phyloP scores from a whole-genome alignment of 441 rosid species.

The Croton setiger region DNA sequence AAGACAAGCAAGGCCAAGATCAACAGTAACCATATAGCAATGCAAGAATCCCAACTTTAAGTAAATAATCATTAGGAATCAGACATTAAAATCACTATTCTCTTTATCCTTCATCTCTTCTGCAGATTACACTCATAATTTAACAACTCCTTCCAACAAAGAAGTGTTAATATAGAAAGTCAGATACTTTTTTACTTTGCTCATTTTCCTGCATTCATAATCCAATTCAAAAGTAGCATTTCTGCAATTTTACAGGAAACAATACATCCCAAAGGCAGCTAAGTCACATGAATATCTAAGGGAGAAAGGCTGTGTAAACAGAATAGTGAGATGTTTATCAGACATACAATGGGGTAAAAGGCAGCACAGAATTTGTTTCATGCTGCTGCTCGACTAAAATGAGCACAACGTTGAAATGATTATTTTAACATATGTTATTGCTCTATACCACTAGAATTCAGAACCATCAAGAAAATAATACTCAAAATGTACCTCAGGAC shows the following conservation, averaged over 20 bases:
- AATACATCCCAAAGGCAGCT: not conserved
- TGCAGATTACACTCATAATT: not conserved
- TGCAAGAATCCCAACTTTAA: not conserved
- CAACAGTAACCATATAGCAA: not conserved
- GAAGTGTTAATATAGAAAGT: not conserved
- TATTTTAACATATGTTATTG: not conserved
- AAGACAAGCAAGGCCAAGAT: not conserved
- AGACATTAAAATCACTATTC: not conserved
- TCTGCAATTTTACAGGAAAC: not conserved
- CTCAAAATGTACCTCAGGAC: slow-evolving; percentile 57
- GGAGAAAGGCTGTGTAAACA: not conserved
- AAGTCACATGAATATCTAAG: slow-evolving; percentile 6
- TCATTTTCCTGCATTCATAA: not conserved
- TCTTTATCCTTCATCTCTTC: not conserved
- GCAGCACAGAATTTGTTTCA: not conserved
- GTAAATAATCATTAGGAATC: not conserved
- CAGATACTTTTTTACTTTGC: not conserved
- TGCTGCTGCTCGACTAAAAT: not conserved
- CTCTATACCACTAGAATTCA: slow-evolving; percentile 8
- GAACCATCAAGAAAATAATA: slow-evolving; percentile 14
- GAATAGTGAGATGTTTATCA: not conserved
- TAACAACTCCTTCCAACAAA: not conserved
- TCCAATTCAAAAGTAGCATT: slow-evolving; percentile 7
- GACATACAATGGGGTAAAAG: not conserved
- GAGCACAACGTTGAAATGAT: not conserved